Evolutionary conservation across 257 asterid species (phyloP).

Genomic region (Parsonsia alboflavescens): DNA sequence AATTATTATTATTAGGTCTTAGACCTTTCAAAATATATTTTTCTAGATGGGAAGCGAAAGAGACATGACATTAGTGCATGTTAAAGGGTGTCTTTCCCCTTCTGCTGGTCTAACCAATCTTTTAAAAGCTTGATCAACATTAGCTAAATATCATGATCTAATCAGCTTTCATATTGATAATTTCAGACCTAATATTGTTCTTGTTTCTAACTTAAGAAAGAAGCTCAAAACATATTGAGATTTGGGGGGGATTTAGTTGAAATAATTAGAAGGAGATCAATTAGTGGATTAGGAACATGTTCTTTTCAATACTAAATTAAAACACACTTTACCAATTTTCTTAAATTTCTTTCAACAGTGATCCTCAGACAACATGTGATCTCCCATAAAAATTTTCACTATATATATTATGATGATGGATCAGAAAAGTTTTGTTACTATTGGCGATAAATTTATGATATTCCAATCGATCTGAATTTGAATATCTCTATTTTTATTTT

Average conservation of each 20-base stretch:
- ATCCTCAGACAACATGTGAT: constrained; percentile 4
- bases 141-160: not conserved
- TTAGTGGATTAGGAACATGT: constrained; percentile 19
- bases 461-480: too few species aligned
- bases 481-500: too few species aligned
- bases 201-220: not conserved
- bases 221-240: not conserved
- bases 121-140: not conserved
- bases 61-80: constrained; percentile 5
- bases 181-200: constrained; percentile 8
- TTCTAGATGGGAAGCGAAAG: not conserved
- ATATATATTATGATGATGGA: not conserved
- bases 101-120: not conserved
- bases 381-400: not conserved
- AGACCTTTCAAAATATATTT: not conserved
- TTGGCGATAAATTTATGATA: not conserved
- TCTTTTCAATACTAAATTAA: constrained; percentile 12
- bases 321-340: not conserved
- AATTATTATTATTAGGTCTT: too few species aligned
- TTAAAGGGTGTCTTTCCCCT: constrained; percentile 2
- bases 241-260: not conserved
- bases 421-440: not conserved
- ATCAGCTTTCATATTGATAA: constrained; percentile 4
- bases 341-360: not conserved
- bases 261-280: too few species aligned